Evolutionary conservation across 108 stramenopile species (phyloP), one percentile per base, ranked within the genome.

Genomic region (Mayamaea pseudoterrestris): DNA sequence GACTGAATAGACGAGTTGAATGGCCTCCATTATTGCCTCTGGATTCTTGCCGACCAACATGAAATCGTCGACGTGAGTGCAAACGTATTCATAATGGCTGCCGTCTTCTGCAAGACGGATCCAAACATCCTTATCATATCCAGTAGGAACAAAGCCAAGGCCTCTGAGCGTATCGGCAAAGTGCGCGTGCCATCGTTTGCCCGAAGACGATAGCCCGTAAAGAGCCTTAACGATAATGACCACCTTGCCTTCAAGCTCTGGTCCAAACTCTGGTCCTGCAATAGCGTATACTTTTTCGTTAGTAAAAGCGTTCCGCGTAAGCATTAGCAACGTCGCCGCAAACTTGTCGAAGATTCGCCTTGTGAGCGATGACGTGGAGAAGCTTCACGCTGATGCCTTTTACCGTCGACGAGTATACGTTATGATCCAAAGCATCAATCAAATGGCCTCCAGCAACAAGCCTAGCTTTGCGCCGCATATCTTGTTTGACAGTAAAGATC

Each of bases 401-500:
- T 0, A 0, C 20, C 24, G 58, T 50, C 41, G 54, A 39, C 0
- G 69, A 54, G 43, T 70, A 70, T 0, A 56, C 34, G 20, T 21
- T 51, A 3, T 65, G 58, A 2, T 32, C 0, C 1, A 63, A 59
- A 2, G 17, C 20, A 4, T 20, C 18, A 12, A 44, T 55, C 26
- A 30, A 13, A 17, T 55, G 54, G 29, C 43, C 54, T 14, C 23
- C 54, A 3, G 54, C 68, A 4, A 69, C 62, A 1, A 61, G 28
- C 22, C 66, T 34, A 1, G 55, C 50, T 27, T 68, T 68, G 3
- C 37, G 46, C 5, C 68, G 27, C 5, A 25, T 27, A 37, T 63
- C 68, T 16, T 63, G 61, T 69, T 69, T 12, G 53, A 58, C 51
- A 28, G 2, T 50, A 57, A 30, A 48, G 55, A 2, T 63, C 62